Conservation (phyloP, 2,329 filamentous ascomycete species). For the Penicillium aurantiogriseum region DNA sequence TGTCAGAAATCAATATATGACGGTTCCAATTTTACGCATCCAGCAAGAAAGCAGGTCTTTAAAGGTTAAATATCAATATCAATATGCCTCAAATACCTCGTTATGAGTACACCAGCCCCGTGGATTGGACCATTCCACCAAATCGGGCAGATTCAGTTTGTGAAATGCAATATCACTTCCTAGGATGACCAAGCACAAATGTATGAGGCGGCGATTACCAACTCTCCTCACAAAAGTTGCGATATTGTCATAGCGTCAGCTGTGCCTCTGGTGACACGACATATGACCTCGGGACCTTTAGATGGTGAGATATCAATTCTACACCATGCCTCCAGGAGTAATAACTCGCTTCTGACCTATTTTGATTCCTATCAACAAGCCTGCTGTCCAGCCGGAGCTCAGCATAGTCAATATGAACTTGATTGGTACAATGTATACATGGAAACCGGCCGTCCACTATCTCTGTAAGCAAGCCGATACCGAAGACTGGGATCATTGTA, state of each 20-base stretch:
- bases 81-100: slow-evolving; percentile 4
- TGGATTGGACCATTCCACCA: slow-evolving; percentile 4
- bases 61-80: neutral
- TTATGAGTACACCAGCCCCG: slow-evolving; percentile 7
- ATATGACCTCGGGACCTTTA: neutral
- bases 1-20: neutral
- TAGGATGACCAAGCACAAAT: neutral
- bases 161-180: neutral
- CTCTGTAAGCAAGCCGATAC: neutral
- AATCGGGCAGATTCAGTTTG: neutral
- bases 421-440: neutral
- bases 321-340: neutral
- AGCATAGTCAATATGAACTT: neutral
- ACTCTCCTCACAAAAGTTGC: neutral
- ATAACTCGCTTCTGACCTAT: neutral
- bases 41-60: neutral
- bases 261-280: neutral
- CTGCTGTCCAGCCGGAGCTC: neutral
- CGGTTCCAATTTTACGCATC: neutral
- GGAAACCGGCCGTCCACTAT: neutral
- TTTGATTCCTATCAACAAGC: neutral
- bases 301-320: neutral
- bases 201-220: neutral
- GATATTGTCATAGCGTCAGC: neutral
- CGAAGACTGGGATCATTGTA: neutral